Evolutionary conservation across 140 eudicot species (phyloP).

Genomic region (Oenanthe javanica): DNA sequence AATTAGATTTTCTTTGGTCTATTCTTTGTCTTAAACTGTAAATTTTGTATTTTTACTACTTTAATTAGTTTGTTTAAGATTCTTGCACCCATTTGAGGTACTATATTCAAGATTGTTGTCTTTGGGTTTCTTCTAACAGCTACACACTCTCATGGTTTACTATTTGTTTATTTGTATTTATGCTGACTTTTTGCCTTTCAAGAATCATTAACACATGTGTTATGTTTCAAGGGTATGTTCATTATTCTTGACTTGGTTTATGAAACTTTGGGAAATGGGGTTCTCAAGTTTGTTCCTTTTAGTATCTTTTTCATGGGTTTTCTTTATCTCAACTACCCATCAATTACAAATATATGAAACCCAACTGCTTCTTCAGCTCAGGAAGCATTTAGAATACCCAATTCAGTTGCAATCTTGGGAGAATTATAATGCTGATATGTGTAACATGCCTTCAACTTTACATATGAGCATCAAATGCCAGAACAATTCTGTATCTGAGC

Average conservation of each 20-base stretch:
- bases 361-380: conserved; percentile 68
- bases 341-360: conserved; percentile 57
- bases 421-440: conserved; percentile 50
- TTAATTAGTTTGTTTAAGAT: not conserved
- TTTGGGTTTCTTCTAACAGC: not conserved
- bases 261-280: conserved; percentile 30
- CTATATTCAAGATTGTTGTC: not conserved
- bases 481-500: conserved; percentile 61
- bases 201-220: not conserved
- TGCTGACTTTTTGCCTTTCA: not conserved
- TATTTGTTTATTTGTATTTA: not conserved
- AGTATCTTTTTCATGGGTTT: conserved; percentile 38
- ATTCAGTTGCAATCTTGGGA: conserved; percentile 49
- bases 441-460: conserved; percentile 38
- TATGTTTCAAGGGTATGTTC: not conserved
- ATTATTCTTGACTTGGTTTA: not conserved
- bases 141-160: not conserved
- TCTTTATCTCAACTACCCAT: conserved; percentile 49
- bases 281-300: conserved; percentile 27
- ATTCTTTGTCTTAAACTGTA: not conserved
- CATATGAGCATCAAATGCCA: conserved; percentile 62
- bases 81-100: not conserved
- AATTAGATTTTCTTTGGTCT: not conserved
- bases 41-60: not conserved
- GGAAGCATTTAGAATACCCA: conserved; percentile 92